These are phyloP conservation scores for Pholiota conissans DNA, from an alignment of 768 basidiomycete species.

Conservation along the genomic window DNA sequence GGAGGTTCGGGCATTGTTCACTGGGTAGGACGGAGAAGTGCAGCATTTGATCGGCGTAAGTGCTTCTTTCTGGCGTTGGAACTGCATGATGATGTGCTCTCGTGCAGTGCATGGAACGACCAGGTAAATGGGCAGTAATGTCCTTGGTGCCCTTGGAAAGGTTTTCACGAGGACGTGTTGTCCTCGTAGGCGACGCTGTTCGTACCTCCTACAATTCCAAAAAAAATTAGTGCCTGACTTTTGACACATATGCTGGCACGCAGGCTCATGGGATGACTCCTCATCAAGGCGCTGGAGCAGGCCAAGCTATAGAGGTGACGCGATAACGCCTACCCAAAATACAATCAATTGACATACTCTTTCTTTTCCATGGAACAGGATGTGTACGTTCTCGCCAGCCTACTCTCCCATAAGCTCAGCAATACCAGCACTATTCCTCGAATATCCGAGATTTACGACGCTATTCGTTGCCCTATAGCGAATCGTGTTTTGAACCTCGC, in stretches of 20 bases:
- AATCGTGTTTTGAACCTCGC: background rate
- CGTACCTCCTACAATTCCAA: too few species aligned
- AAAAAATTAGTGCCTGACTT: too few species aligned
- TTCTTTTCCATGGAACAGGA: background rate
- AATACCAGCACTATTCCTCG: background rate
- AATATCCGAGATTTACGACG: background rate
- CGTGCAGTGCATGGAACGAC: background rate
- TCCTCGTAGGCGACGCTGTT: constrained; percentile 1
- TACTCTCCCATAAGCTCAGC: background rate
- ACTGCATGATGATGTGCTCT: background rate
- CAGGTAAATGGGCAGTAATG: constrained; percentile 7
- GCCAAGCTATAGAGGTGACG: constrained; percentile 3
- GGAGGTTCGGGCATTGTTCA: background rate
- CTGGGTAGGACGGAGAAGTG: background rate
- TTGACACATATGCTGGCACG: too few species aligned
- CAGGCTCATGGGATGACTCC: constrained; percentile 7
- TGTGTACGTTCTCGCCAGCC: background rate
- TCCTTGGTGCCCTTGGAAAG: background rate
- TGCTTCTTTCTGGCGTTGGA: background rate
- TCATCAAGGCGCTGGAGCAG: constrained; percentile 5
- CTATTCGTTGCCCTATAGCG: background rate
- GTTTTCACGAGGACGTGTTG: background rate
- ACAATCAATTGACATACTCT: too few species aligned
- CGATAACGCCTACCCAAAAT: background rate
- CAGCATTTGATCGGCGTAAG: background rate